Conservation (phyloP, 179 eudicot species). For the Monotropa hypopitys region DNA sequence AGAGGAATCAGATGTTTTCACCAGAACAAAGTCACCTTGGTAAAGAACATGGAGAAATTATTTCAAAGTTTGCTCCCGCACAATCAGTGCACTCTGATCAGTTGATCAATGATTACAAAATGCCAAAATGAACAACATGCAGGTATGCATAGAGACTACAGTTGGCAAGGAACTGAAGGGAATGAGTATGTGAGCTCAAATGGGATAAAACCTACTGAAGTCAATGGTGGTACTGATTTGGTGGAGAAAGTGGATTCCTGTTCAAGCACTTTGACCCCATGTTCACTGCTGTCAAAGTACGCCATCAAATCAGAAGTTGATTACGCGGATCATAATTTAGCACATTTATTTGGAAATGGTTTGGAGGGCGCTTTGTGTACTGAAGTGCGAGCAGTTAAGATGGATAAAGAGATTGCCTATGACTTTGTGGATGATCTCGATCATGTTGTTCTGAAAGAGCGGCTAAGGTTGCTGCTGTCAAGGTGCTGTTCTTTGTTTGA, state of each 20-base stretch:
- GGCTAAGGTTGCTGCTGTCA: slow-evolving; percentile 48
- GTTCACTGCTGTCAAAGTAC: slow-evolving; percentile 6
- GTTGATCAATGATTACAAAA: not conserved
- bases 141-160: slow-evolving; percentile 12
- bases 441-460: slow-evolving; percentile 38
- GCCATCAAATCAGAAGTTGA: slow-evolving; percentile 16
- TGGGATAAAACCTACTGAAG: slow-evolving; percentile 7
- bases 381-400: slow-evolving; percentile 13
- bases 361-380: slow-evolving; percentile 11
- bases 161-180: slow-evolving; percentile 3
- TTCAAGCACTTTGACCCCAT: slow-evolving; percentile 5
- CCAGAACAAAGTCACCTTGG: slow-evolving; percentile 14
- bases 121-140: slow-evolving; percentile 1
- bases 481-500: slow-evolving; percentile 28
- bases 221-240: not conserved
- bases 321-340: not conserved
- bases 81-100: not conserved
- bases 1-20: slow-evolving; percentile 9
- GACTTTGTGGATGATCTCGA: slow-evolving; percentile 46
- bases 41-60: slow-evolving; percentile 7
- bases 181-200: slow-evolving; percentile 6
- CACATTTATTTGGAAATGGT: slow-evolving; percentile 13
- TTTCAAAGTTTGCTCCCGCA: not conserved
- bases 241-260: slow-evolving; percentile 9
- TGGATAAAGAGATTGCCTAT: slow-evolving; percentile 22